Base-by-base conservation (phyloP, 179 eudicot species). In the Silene coronaria region DNA sequence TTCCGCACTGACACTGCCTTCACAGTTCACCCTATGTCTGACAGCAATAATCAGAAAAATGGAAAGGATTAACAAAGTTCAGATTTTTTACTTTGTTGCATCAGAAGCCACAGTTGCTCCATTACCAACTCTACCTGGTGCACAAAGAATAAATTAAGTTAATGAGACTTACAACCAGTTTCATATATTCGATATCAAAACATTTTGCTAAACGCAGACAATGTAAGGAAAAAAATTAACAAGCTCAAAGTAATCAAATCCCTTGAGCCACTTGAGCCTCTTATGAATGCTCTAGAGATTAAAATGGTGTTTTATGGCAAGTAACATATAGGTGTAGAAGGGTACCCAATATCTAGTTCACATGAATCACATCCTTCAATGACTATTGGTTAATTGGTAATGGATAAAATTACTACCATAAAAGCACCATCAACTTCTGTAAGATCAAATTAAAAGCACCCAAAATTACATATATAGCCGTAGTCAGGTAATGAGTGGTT, bases 71-170 rank as follows among this genome's bases (percentile, higher is more conserved):
- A 57, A 23, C 10, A 57, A 67, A 55, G 57, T 46, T 28, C 10
- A 46, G 67, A 77, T 66, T n/a, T 26, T 22, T 70, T 91, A 93
- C 98, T 91, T 91, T 84, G 98, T 93, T 66, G 93, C 89, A 80
- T 93, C 97, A 78, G 97, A 92, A 69, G 91, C 85, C 67, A 90
- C 82, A 53, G 85, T 73, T 36, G 81, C 82, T 72, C 85, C 87
- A 13, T 83, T 71, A 83, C 86, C 91, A 85, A 82, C 85, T 65
- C 86, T 88, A 84, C 92, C 99, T 93, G 87, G 71, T 77, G 73
- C 21, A 53, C 79, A 81, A 70, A 12, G 22, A 65, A 51, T 12
- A 23, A 12, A 16, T 53, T 53, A 53, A 16, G n/a, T 53, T 53
- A 53, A 53, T 4, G 21, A n/a, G 58, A 53, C 58, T 53, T n/a